A percentile compares a stretch with the other conserved stretches of the same genome.
Evolutionary conservation across 2,329 filamentous ascomycete species (phyloP).

Genomic region (Botrytis byssoidea): DNA sequence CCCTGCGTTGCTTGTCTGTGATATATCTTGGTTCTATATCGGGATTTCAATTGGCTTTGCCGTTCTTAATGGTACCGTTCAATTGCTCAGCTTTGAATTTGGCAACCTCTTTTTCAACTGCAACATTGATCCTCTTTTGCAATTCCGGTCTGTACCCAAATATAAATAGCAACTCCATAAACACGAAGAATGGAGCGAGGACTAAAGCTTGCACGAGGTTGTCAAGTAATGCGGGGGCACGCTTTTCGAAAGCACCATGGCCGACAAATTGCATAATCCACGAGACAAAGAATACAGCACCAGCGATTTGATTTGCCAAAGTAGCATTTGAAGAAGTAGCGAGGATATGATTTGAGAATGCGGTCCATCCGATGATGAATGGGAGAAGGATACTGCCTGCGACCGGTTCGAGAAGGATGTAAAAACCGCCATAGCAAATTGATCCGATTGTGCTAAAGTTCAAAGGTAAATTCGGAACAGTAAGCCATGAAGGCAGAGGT

Average conservation of each 20-base stretch:
- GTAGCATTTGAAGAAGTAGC: constrained; percentile 48
- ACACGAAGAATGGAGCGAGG: constrained; percentile 93
- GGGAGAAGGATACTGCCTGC: constrained; percentile 76
- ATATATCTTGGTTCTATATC: background rate
- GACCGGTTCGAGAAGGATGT: constrained; percentile 90
- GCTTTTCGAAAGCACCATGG: constrained; percentile 83
- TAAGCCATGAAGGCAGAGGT: constrained; percentile 64
- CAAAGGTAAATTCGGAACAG: constrained; percentile 63
- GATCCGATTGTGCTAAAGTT: constrained; percentile 65
- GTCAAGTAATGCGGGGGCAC: constrained; percentile 85
- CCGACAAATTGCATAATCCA: constrained; percentile 93
- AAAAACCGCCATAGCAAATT: constrained; percentile 71
- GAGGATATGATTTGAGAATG: constrained; percentile 67
- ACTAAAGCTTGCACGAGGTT: constrained; percentile 91
- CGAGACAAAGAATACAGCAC: constrained; percentile 66
- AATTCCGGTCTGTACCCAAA: constrained; percentile 88
- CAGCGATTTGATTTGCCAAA: constrained; percentile 55
- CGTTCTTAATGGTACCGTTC: constrained; percentile 45
- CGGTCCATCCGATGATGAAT: constrained; percentile 72
- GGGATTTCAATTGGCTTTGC: constrained; percentile 47
- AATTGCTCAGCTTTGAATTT: constrained; percentile 65
- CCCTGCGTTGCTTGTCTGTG: background rate
- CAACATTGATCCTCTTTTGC: constrained; percentile 74
- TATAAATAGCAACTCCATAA: constrained; percentile 89
- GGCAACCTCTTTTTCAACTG: constrained; percentile 71